Evolutionary conservation across 1,284 basidiomycete genomes (phyloP), one percentile per base, ranked within the genome.

Genomic region (Marasmius oreades): DNA sequence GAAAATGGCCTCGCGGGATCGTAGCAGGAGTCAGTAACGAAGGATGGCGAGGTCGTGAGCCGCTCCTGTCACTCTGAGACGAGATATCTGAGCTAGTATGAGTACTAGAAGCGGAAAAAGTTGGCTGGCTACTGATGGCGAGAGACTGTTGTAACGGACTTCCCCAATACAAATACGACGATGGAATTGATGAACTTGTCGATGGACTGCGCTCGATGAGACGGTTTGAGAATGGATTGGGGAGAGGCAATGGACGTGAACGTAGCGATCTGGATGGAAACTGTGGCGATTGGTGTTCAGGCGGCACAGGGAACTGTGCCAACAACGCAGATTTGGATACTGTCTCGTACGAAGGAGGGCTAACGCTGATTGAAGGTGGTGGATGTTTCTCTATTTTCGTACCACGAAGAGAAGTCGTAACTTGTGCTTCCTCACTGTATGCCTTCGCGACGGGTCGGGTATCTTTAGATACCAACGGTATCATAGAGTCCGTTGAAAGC

Each of bases 181-280:
- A 23, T 11, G 46, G 33, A 12, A 28, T 48, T 7, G 55, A 45
- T 16, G 55, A 34, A n/a, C 28, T 36, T 8, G 50, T 39, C 23
- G 51, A 52, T 10, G 54, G 23, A 11, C 43, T 55, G 3, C 51
- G 54, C 22, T 53, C 48, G 16, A 51, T 18, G 2, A 36, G 37
- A 14, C 23, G 28, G 2, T 18, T n/a, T 42, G 26, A 7, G 22
- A 55, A 59, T 6, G 53, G 57, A 28, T 55, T 59, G 7, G 58
- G 55, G 33, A 60, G 20, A 28, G 62, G 59, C 10, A 57, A 33
- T 26, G 61, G 55, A 20, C 52, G 36, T 31, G 18, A 26, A 14
- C 37, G 23, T 28, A 6, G 37, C 6, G 24, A 33, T 10, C 33
- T 23, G 14, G 46, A 26, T 3, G 7, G 31, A 31, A 31, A 31